These are phyloP conservation scores for Cryptosporidium tyzzeri DNA, from an alignment of 169 alveolate species.

Conservation along the genomic window DNA sequence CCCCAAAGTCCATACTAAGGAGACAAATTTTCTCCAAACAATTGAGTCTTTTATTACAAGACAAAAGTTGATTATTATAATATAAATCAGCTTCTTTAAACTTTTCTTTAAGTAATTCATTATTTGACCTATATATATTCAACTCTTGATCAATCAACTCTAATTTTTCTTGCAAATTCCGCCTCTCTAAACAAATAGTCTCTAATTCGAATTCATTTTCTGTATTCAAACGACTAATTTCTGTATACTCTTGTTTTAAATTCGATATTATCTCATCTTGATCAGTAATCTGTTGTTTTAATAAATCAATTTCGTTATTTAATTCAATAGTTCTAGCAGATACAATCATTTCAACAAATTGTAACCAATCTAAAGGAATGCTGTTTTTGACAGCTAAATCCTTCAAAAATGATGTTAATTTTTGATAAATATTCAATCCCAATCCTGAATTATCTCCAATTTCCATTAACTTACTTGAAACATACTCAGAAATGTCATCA, in stretches of 20 bases:
- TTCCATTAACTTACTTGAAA: slow-evolving; percentile 58
- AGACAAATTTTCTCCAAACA: slow-evolving; percentile 54
- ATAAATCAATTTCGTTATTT: slow-evolving; percentile 16
- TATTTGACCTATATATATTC: background rate
- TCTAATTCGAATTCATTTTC: slow-evolving; percentile 29
- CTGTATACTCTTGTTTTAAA: slow-evolving; percentile 35
- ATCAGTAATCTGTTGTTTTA: background rate
- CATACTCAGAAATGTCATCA: slow-evolving; percentile 40
- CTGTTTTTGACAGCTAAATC: slow-evolving; percentile 29
- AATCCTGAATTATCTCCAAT: slow-evolving; percentile 25
- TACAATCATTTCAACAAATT: slow-evolving; percentile 30
- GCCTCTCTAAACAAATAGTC: background rate
- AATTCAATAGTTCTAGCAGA: slow-evolving; percentile 20
- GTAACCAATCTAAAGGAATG: slow-evolving; percentile 63
- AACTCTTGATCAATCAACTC: background rate
- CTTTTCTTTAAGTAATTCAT: slow-evolving; percentile 15
- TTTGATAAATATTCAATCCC: background rate
- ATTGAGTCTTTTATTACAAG: slow-evolving; percentile 22
- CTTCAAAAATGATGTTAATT: slow-evolving; percentile 16
- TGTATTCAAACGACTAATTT: background rate
- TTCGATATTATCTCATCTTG: background rate
- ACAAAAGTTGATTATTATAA: slow-evolving; percentile 31
- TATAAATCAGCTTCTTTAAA: slow-evolving; percentile 51
- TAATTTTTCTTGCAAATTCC: background rate
- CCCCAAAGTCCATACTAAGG: slow-evolving; percentile 12